Percentiles rank a stretch among this genome's conserved stretches.
phyloP scores from a whole-genome alignment of 352 stramenopile species.

The Blastocystis sp. region DNA sequence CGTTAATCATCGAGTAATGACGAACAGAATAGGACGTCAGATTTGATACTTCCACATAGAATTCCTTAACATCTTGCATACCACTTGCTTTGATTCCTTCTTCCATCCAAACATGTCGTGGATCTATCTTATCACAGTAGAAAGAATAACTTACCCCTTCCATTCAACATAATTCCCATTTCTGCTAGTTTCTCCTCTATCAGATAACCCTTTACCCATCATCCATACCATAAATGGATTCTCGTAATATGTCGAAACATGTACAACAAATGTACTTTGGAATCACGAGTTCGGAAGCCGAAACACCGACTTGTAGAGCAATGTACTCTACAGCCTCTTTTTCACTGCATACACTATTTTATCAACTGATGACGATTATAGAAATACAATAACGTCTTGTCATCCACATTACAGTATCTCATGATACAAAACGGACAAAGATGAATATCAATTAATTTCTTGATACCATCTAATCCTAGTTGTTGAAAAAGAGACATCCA shows the following conservation, averaged over 20 bases:
- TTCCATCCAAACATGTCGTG: conserved; percentile 14
- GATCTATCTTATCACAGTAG: not conserved
- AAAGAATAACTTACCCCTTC: not conserved
- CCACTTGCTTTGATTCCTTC: not conserved
- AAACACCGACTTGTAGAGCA: not conserved
- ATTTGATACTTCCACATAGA: conserved; percentile 55
- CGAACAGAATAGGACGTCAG: conserved; percentile 16
- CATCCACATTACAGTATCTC: conserved; percentile 22
- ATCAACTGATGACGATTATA: not conserved
- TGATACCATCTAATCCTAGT: conserved; percentile 26
- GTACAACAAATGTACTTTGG: conserved; percentile 10
- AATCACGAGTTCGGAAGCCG: not conserved
- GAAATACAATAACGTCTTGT: not conserved
- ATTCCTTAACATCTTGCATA: conserved; percentile 31
- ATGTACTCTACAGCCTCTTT: conserved; percentile 22
- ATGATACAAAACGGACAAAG: conserved; percentile 51
- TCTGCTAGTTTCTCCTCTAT: conserved; percentile 34
- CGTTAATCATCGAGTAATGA: conserved; percentile 55
- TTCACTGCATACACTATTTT: conserved; percentile 34
- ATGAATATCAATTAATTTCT: conserved; percentile 38
- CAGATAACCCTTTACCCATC: not conserved
- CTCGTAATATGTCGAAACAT: conserved; percentile 46
- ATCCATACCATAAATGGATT: not conserved
- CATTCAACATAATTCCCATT: not conserved
- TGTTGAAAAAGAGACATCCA: conserved; percentile 40